Percentiles rank a stretch among this genome's conserved stretches.
Conservation (phyloP, 495 filamentous ascomycete genomes). For the Aspergillus affinis region DNA sequence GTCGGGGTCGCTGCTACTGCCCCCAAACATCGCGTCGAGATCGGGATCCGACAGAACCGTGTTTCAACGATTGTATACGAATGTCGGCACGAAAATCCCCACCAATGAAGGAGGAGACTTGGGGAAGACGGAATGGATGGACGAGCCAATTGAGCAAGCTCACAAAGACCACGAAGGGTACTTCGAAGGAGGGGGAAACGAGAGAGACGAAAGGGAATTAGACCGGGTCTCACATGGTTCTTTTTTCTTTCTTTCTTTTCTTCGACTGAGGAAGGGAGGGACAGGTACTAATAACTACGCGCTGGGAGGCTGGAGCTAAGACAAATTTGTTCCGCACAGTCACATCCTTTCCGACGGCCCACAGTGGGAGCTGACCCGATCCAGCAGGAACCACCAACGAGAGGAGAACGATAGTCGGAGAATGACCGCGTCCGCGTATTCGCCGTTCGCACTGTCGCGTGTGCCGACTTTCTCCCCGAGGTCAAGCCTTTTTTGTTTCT, state of each 20-base stretch:
- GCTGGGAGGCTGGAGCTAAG: slow-evolving; percentile 9
- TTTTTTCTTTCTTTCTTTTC: slow-evolving; percentile 27
- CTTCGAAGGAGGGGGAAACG: slow-evolving; percentile 15
- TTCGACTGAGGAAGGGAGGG: slow-evolving; percentile 5
- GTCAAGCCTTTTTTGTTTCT: slow-evolving; percentile 3
- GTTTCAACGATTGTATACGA: slow-evolving; percentile 1
- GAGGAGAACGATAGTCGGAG: slow-evolving; percentile 2
- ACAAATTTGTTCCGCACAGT: slow-evolving; percentile 14
- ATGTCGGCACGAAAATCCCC: slow-evolving; percentile 4
- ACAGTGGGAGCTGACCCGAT: slow-evolving; percentile 11
- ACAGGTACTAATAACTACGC: slow-evolving; percentile 20
- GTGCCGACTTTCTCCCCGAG: slow-evolving; percentile 1
- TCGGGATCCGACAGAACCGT: slow-evolving; percentile 6
- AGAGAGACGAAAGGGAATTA: slow-evolving; percentile 6
- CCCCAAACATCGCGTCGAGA: slow-evolving; percentile 20
- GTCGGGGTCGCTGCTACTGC: slow-evolving; percentile 25
- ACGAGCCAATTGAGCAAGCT: slow-evolving; percentile 23
- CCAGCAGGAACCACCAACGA: slow-evolving; percentile 2
- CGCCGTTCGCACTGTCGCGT: slow-evolving; percentile 10
- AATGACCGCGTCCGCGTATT: slow-evolving; percentile 13
- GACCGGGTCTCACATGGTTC: slow-evolving; percentile 25
- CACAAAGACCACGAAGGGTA: slow-evolving; percentile 20
- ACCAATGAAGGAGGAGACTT: slow-evolving; percentile 9
- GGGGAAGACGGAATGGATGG: slow-evolving; percentile 1
- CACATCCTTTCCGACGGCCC: slow-evolving; percentile 7